These are phyloP conservation scores for Phytophthora melonis DNA, from an alignment of 352 stramenopile species.

Conservation along the genomic window DNA sequence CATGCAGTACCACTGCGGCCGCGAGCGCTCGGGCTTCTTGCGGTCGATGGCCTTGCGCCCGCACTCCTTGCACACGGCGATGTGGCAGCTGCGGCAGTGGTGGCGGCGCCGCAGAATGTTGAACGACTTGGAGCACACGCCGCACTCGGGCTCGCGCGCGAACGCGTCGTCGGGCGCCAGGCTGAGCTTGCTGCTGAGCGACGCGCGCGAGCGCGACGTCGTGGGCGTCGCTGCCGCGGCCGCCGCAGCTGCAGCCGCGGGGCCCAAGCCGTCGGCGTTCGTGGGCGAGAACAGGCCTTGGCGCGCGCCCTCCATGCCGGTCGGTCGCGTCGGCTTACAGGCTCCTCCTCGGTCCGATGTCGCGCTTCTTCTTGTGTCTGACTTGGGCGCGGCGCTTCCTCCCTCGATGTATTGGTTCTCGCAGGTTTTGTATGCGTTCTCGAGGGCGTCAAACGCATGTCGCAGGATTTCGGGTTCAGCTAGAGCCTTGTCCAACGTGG, in stretches of 20 bases:
- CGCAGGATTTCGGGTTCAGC: conserved; percentile 25
- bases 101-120: conserved; percentile 85
- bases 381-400: conserved; percentile 30
- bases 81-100: conserved; percentile 86
- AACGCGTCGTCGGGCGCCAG: conserved; percentile 62
- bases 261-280: conserved; percentile 28
- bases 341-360: background rate
- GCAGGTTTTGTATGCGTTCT: conserved; percentile 26
- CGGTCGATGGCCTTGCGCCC: conserved; percentile 80
- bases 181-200: conserved; percentile 49
- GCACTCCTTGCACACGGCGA: conserved; percentile 88
- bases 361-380: conserved; percentile 21
- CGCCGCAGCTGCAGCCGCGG: conserved; percentile 22
- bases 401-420: conserved; percentile 23
- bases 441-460: conserved; percentile 22
- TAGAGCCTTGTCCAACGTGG: too few species aligned
- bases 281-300: conserved; percentile 45
- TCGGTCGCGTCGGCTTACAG: background rate
- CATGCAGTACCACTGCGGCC: conserved; percentile 85
- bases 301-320: conserved; percentile 37
- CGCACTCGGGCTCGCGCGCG: conserved; percentile 76
- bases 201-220: conserved; percentile 34
- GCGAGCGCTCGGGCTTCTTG: conserved; percentile 55
- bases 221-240: conserved; percentile 19
- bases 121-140: conserved; percentile 81